phyloP scores from a whole-genome alignment of 1,284 basidiomycete genomes.

The Pterulicium gracile region DNA sequence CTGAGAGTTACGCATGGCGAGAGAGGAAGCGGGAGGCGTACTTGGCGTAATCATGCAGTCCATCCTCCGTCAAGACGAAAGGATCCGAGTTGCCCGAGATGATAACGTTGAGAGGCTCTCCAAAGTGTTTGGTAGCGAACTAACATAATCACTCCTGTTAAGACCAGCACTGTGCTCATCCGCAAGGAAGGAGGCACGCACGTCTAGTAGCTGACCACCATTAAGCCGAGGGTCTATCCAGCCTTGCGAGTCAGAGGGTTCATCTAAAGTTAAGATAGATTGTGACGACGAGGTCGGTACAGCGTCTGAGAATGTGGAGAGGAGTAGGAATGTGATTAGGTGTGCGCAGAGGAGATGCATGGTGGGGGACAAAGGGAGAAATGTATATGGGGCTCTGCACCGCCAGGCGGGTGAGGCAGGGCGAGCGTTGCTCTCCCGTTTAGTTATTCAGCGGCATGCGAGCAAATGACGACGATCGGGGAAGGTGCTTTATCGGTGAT shows the following conservation, averaged over 20 bases:
- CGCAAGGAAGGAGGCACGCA: slow-evolving; percentile 22
- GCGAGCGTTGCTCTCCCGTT: too few relatives aligned
- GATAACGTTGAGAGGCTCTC: slow-evolving; percentile 63
- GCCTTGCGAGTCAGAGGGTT: too few relatives aligned
- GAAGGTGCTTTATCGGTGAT: too few relatives aligned
- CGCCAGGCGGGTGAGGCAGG: background rate
- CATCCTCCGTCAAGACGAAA: slow-evolving; percentile 52
- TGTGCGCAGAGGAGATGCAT: background rate
- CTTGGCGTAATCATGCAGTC: slow-evolving; percentile 52
- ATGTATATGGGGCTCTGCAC: background rate
- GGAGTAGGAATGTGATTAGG: background rate
- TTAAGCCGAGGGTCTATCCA: slow-evolving; percentile 63
- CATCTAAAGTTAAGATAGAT: too few relatives aligned
- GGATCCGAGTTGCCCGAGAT: slow-evolving; percentile 54
- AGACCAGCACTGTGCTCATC: slow-evolving; percentile 1
- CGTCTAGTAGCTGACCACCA: slow-evolving; percentile 64
- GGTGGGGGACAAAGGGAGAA: background rate
- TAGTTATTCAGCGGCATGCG: too few relatives aligned
- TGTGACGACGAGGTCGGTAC: too few relatives aligned
- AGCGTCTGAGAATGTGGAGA: background rate
- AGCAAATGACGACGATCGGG: too few relatives aligned
- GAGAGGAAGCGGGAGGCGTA: slow-evolving; percentile 20
- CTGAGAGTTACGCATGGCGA: background rate
- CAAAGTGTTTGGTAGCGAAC: slow-evolving; percentile 55
- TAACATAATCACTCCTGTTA: slow-evolving; percentile 17